Evolutionary conservation across 192 early-diverging fungal genomes (phyloP).

Genomic region (Funneliformis mosseae): DNA sequence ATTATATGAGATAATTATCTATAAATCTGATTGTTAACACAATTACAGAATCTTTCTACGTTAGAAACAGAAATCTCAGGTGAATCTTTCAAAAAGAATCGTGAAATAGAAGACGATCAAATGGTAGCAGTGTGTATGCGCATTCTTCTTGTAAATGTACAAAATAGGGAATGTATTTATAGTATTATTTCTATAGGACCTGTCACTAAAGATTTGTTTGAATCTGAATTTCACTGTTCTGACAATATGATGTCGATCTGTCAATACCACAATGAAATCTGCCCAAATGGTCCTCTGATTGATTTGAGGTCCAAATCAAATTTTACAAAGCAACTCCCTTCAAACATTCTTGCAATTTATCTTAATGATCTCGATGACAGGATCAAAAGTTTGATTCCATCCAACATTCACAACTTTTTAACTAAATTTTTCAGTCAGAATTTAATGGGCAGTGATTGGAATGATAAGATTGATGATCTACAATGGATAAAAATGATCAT

Average conservation of each 20-base stretch:
- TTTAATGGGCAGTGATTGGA: too few relatives aligned
- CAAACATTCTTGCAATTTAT: constrained; percentile 3
- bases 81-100: constrained; percentile 10
- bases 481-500: too few relatives aligned
- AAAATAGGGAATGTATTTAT: constrained; percentile 9
- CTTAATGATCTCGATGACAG: constrained; percentile 20
- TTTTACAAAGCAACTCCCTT: constrained; percentile 11
- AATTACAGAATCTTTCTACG: neutral
- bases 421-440: too few relatives aligned
- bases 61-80: neutral
- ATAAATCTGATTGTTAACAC: constrained; percentile 15
- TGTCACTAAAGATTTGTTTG: constrained; percentile 25
- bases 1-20: neutral
- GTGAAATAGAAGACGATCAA: constrained; percentile 9
- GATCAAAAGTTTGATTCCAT: constrained; percentile 31
- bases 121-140: neutral
- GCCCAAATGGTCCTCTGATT: neutral
- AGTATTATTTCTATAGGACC: constrained; percentile 13
- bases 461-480: too few relatives aligned
- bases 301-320: constrained; percentile 20
- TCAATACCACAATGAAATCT: constrained; percentile 7
- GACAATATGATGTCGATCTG: constrained; percentile 22
- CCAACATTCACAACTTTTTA: constrained; percentile 11
- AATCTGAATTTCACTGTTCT: constrained; percentile 13
- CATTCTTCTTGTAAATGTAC: constrained; percentile 9